These are phyloP conservation scores for Aeminium ludgeri DNA, from an alignment of 495 filamentous ascomycete genomes.

Conservation along the genomic window DNA sequence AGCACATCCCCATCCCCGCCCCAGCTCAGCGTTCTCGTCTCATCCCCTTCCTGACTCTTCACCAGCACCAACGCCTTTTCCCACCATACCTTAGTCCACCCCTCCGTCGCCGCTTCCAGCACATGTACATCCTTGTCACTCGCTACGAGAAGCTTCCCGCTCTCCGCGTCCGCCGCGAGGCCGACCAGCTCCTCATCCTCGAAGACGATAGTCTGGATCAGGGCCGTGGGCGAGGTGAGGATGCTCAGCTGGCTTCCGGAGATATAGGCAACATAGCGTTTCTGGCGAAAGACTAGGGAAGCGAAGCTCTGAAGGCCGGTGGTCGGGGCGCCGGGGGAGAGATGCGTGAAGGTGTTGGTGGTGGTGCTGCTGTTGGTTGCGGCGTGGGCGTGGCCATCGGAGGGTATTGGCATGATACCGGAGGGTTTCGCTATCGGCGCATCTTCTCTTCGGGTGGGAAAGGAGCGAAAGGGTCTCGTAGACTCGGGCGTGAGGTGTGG, in stretches of 20 bases:
- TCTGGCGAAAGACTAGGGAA: constrained; percentile 12
- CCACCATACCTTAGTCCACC: constrained; percentile 44
- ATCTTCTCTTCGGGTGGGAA: too few relatives aligned
- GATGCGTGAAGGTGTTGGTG: constrained; percentile 4
- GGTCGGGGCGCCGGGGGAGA: constrained; percentile 10
- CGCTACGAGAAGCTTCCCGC: constrained; percentile 60
- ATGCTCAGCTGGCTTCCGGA: constrained; percentile 75
- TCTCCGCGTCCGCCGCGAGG: constrained; percentile 5
- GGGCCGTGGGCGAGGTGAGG: constrained; percentile 31
- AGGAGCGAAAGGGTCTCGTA: too few relatives aligned
- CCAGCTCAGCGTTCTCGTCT: constrained; percentile 9
- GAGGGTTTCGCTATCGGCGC: too few relatives aligned
- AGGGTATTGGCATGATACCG: too few relatives aligned
- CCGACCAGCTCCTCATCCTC: constrained; percentile 39
- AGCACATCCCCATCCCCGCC: constrained; percentile 11
- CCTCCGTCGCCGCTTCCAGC: constrained; percentile 40
- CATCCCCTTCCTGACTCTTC: constrained; percentile 3
- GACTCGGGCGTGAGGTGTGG: too few relatives aligned
- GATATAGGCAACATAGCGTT: constrained; percentile 44
- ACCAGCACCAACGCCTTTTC: constrained; percentile 22
- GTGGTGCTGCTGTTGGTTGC: neutral
- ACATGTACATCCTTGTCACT: constrained; percentile 7
- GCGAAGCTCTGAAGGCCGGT: constrained; percentile 6
- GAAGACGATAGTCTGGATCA: constrained; percentile 57
- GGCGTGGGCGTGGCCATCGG: too few relatives aligned